A percentile compares a stretch with the other conserved stretches of the same genome.
Evolutionary conservation across 2,329 filamentous ascomycete species (phyloP).

Genomic region (Coniosporium uncinatum): DNA sequence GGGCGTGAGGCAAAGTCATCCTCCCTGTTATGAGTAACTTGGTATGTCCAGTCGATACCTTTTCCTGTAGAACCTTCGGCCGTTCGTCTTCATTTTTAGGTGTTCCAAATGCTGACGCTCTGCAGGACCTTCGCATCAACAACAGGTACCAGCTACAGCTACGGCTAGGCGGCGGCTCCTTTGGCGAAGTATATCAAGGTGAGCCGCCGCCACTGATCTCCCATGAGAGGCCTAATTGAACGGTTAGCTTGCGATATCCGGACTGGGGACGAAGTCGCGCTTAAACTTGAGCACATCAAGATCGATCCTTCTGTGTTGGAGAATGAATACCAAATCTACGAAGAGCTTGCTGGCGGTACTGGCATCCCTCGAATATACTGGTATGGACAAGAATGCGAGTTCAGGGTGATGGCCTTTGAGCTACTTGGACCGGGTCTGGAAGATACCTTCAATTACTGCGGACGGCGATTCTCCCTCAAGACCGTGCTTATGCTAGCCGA

Average conservation of each 20-base stretch:
- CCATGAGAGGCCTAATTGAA: slow-evolving; percentile 1
- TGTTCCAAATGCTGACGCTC: no score
- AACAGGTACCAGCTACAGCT: slow-evolving; percentile 99
- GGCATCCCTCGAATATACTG: slow-evolving; percentile 98
- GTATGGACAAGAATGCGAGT: slow-evolving; percentile 99
- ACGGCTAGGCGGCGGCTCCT: slow-evolving; percentile 97
- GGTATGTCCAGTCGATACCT: no score
- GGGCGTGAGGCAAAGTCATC: no score
- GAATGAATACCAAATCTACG: slow-evolving; percentile 95
- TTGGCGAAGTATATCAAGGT: slow-evolving; percentile 96
- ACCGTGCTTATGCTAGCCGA: slow-evolving; percentile 95
- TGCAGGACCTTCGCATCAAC: slow-evolving; percentile 95
- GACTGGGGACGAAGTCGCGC: slow-evolving; percentile 98
- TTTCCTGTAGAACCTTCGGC: no score
- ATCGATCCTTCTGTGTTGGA: slow-evolving; percentile 98
- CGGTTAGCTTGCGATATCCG: slow-evolving; percentile 91
- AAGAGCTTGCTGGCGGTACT: slow-evolving; percentile 87
- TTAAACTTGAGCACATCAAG: slow-evolving; percentile 99
- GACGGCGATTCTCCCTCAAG: slow-evolving; percentile 99
- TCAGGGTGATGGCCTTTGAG: slow-evolving; percentile 99
- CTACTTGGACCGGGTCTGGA: slow-evolving; percentile 93
- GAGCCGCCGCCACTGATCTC: slow-evolving; percentile 10
- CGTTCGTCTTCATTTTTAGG: no score
- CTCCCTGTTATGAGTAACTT: no score
- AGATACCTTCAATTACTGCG: slow-evolving; percentile 99